Evolutionary conservation across 352 stramenopile species (phyloP).

Genomic region (Phytophthora pluvialis): DNA sequence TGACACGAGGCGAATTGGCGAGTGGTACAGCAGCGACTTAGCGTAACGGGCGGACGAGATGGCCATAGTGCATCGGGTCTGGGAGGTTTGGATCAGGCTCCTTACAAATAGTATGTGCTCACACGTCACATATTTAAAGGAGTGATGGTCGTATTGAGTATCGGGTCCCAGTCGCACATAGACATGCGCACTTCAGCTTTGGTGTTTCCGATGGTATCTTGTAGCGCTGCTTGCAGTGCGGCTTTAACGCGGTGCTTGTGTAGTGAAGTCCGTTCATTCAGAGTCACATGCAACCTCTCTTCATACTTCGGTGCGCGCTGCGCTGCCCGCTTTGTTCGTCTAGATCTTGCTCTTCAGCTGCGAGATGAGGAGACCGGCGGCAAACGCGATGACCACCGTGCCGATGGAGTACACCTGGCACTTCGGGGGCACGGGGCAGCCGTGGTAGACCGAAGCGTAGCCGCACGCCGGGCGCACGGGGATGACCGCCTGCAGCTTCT

Average conservation of each 20-base stretch:
- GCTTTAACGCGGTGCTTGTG: background rate
- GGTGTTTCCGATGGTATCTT: conserved; percentile 5
- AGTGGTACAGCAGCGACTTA: conserved; percentile 11
- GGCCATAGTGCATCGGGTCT: background rate
- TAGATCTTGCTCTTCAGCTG: conserved; percentile 62
- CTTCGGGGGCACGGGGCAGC: conserved; percentile 71
- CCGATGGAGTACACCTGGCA: conserved; percentile 75
- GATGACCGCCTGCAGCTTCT: conserved; percentile 58
- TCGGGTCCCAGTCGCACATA: background rate
- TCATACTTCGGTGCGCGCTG: background rate
- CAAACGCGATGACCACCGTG: conserved; percentile 64
- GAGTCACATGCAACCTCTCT: conserved; percentile 11
- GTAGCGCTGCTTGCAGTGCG: background rate
- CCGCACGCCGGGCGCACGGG: conserved; percentile 54
- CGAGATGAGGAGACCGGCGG: conserved; percentile 60
- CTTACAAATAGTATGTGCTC: background rate
- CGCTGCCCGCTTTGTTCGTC: conserved; percentile 5
- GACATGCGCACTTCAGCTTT: conserved; percentile 14
- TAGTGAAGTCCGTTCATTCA: conserved; percentile 24
- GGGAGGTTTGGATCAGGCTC: background rate
- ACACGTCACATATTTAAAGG: conserved; percentile 12
- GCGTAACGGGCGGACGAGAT: conserved; percentile 18
- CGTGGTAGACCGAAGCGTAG: conserved; percentile 51
- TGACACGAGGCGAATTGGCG: conserved; percentile 20
- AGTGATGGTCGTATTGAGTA: conserved; percentile 15